phyloP scores from a whole-genome alignment of 768 basidiomycete genomes.

The Leccinum imitatum region DNA sequence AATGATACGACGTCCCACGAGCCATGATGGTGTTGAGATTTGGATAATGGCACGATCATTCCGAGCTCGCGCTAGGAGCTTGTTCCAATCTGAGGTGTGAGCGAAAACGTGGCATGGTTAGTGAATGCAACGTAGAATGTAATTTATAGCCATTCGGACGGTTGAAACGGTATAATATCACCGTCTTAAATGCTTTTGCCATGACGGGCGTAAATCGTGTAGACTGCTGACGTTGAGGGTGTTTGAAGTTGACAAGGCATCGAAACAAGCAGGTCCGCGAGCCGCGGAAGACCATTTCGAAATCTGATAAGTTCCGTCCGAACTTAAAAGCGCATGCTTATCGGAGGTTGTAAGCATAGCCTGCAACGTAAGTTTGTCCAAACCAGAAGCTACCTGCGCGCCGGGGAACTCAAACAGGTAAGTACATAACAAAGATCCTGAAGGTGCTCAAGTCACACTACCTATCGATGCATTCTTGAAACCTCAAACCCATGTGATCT shows the following conservation, averaged over 20 bases:
- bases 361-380: neutral
- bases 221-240: neutral
- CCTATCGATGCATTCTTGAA: neutral
- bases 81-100: neutral
- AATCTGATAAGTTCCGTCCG: neutral
- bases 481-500: neutral
- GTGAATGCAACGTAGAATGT: neutral
- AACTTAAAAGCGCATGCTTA: neutral
- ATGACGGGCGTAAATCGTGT: neutral
- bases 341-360: slow-evolving; percentile 2
- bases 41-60: too few relatives aligned
- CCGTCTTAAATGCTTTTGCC: neutral
- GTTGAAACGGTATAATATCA: neutral
- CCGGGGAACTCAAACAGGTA: neutral
- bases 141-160: neutral
- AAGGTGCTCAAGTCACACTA: neutral
- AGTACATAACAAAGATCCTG: neutral
- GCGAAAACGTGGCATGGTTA: neutral
- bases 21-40: too few relatives aligned
- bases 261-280: neutral
- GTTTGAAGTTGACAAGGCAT: neutral
- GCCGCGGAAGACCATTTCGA: neutral
- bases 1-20: neutral
- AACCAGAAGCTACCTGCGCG: neutral
- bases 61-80: neutral